Conservation (phyloP, 2,329 filamentous ascomycete species). For the Dendryphion nanum region DNA sequence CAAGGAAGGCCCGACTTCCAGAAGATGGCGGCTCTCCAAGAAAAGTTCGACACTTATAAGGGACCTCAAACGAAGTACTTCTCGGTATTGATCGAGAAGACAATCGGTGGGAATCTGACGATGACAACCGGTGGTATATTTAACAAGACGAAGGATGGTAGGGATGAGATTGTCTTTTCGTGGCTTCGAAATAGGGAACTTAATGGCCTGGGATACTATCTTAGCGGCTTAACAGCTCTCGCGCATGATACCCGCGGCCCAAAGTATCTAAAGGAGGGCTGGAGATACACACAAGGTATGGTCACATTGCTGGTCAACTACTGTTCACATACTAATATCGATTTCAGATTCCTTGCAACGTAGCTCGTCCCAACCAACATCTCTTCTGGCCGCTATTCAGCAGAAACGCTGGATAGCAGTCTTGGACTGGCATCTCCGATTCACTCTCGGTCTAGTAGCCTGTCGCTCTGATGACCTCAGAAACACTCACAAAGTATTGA, state of each 20-base stretch:
- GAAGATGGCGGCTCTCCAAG: conserved; percentile 64
- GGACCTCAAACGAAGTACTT: conserved; percentile 40
- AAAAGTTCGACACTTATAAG: conserved; percentile 41
- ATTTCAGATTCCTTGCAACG: conserved; percentile 19
- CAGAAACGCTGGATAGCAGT: conserved; percentile 64
- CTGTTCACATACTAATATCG: conserved; percentile 1
- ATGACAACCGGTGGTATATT: conserved; percentile 47
- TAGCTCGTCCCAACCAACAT: conserved; percentile 14
- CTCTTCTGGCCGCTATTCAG: conserved; percentile 20
- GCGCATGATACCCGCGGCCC: conserved; percentile 54
- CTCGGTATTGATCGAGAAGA: conserved; percentile 41
- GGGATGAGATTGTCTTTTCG: conserved; percentile 51
- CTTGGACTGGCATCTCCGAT: conserved; percentile 66
- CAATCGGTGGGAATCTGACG: conserved; percentile 33
- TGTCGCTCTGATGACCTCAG: conserved; percentile 71
- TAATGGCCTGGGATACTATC: conserved; percentile 58
- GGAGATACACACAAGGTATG: conserved; percentile 50
- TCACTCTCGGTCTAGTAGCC: conserved; percentile 69
- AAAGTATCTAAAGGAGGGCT: conserved; percentile 57
- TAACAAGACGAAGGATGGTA: conserved; percentile 33
- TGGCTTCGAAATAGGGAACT: conserved; percentile 63
- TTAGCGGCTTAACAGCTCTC: conserved; percentile 56
- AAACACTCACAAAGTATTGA: conserved; percentile 31
- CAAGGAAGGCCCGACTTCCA: conserved; percentile 58
- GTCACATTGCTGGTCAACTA: neutral